A percentile compares a stretch with the other conserved stretches of the same genome.
These are phyloP conservation scores for Metschnikowia similis DNA, from an alignment of 805 yeast species.

Conservation along the genomic window DNA sequence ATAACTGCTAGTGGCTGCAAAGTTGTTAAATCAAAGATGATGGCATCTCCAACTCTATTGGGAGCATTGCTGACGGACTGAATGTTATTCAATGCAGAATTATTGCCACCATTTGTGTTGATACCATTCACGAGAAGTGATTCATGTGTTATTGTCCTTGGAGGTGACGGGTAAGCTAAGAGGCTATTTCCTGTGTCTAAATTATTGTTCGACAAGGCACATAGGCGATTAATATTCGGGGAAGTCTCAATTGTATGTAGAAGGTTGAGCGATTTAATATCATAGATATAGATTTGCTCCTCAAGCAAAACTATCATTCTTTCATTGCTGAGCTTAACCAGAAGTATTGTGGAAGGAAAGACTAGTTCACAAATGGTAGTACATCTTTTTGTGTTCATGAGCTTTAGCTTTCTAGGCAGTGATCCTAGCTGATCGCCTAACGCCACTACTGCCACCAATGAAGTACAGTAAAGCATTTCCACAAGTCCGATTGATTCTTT, in stretches of 20 bases:
- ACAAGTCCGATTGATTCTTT: slow-evolving; percentile 62
- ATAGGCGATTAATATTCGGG: slow-evolving; percentile 47
- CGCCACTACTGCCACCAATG: slow-evolving; percentile 80
- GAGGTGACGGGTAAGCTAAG: slow-evolving; percentile 76
- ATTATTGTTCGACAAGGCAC: slow-evolving; percentile 50
- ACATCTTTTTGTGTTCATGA: slow-evolving; percentile 74
- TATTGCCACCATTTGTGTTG: slow-evolving; percentile 38
- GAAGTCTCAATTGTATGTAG: slow-evolving; percentile 44
- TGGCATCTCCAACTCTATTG: slow-evolving; percentile 61
- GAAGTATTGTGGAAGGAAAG: slow-evolving; percentile 39
- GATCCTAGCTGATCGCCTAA: slow-evolving; percentile 65
- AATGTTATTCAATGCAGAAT: slow-evolving; percentile 36
- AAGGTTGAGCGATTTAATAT: slow-evolving; percentile 36
- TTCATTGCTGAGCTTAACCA: slow-evolving; percentile 32
- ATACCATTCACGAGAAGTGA: slow-evolving; percentile 38
- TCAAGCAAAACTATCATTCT: slow-evolving; percentile 38
- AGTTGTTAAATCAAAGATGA: slow-evolving; percentile 72
- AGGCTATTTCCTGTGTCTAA: slow-evolving; percentile 40
- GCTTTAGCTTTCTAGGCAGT: slow-evolving; percentile 77
- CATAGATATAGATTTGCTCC: slow-evolving; percentile 43
- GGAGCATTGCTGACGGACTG: slow-evolving; percentile 39
- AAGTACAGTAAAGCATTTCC: slow-evolving; percentile 88
- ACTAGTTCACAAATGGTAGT: slow-evolving; percentile 42
- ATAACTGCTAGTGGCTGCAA: slow-evolving; percentile 75
- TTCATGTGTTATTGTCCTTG: slow-evolving; percentile 47